Percentiles rank a stretch among this genome's conserved stretches.
Conservation (phyloP, 352 stramenopile genomes). For the Globisporangium nodosum region DNA sequence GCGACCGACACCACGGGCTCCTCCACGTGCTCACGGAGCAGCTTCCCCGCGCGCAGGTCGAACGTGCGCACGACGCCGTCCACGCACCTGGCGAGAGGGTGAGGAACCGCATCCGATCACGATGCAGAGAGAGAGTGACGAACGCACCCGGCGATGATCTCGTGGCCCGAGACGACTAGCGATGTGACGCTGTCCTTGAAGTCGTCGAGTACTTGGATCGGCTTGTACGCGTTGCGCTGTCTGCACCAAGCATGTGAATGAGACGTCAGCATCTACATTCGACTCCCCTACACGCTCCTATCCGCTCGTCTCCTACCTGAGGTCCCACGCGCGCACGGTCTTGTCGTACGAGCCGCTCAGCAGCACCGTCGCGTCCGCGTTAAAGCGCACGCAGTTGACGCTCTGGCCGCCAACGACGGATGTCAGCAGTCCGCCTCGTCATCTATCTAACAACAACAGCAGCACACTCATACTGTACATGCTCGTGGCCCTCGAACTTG, state of each 20-base stretch:
- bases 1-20: constrained; percentile 74
- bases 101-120: not conserved
- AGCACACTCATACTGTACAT: constrained; percentile 27
- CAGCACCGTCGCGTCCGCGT: constrained; percentile 73
- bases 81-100: constrained; percentile 36
- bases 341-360: constrained; percentile 87
- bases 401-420: constrained; percentile 25
- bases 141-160: constrained; percentile 72
- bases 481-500: constrained; percentile 84
- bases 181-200: constrained; percentile 88
- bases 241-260: constrained; percentile 13
- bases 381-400: constrained; percentile 84
- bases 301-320: constrained; percentile 26
- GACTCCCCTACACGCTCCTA: too few species aligned
- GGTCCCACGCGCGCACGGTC: constrained; percentile 75
- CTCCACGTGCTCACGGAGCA: constrained; percentile 73
- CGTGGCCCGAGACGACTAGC: constrained; percentile 64
- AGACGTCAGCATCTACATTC: not conserved
- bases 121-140: not conserved
- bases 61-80: constrained; percentile 83
- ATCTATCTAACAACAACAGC: not conserved
- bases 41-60: constrained; percentile 63
- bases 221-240: constrained; percentile 62
- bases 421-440: not conserved
- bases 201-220: constrained; percentile 84